Percentiles rank a stretch among this genome's conserved stretches.
Evolutionary conservation across 306 rosid genomes (phyloP).

Genomic region (Urtica urens): DNA sequence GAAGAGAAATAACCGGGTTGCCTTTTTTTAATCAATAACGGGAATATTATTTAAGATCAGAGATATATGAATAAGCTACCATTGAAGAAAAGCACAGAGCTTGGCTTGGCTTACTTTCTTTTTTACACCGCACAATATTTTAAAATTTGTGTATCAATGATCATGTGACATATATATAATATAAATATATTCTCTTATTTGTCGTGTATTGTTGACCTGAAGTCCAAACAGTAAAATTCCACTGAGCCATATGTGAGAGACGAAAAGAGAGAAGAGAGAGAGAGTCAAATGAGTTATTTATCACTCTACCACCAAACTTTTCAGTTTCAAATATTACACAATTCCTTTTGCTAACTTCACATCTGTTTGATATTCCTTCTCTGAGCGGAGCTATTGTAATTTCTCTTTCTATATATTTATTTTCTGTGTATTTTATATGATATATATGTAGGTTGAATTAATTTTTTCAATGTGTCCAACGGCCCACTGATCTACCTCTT

Average conservation of each 20-base stretch:
- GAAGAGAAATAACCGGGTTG: no score
- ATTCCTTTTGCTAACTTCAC: background rate
- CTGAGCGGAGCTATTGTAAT: background rate
- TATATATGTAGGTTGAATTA: background rate
- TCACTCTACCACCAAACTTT: slow-evolving; percentile 14
- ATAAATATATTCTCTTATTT: slow-evolving; percentile 17
- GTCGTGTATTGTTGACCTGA: slow-evolving; percentile 77
- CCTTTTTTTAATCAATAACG: no score
- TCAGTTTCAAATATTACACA: slow-evolving; percentile 8
- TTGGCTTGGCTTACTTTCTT: no score
- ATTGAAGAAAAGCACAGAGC: no score
- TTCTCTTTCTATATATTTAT: background rate
- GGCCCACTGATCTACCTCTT: background rate
- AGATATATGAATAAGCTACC: no score
- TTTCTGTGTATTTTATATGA: background rate
- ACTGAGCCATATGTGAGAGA: slow-evolving; percentile 41
- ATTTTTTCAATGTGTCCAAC: background rate
- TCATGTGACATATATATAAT: background rate
- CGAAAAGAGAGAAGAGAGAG: no score
- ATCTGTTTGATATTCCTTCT: slow-evolving; percentile 4
- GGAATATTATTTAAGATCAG: no score
- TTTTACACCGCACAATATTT: background rate
- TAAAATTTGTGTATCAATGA: background rate
- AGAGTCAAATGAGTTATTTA: slow-evolving; percentile 22
- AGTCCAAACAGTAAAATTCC: slow-evolving; percentile 50